Percentiles rank a stretch among this genome's conserved stretches.
Conservation (phyloP, 352 stramenopile genomes). For the Labyrinthula sp. region DNA sequence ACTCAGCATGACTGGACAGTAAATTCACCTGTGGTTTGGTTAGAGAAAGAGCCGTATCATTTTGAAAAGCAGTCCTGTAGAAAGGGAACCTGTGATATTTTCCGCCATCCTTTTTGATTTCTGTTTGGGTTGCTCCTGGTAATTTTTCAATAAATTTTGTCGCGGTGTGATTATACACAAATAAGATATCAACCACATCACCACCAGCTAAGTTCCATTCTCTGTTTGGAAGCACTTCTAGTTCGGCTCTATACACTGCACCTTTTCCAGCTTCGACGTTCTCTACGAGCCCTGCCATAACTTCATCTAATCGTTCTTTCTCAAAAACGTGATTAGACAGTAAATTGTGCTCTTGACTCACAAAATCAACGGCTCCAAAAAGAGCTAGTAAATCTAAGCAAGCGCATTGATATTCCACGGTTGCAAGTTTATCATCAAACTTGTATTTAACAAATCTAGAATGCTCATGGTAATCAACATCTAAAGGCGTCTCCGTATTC, state of each 20-base stretch:
- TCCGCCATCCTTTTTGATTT: conserved; percentile 13
- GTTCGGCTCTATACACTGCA: conserved; percentile 7
- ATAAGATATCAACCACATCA: conserved; percentile 11
- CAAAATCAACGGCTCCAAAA: no score
- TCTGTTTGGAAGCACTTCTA: conserved; percentile 16
- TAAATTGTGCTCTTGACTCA: conserved; percentile 19
- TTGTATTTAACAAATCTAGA: no score
- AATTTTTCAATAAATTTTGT: conserved; percentile 15
- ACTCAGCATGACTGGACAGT: conserved; percentile 12
- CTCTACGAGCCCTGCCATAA: conserved; percentile 16
- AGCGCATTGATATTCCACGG: no score
- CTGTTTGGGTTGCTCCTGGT: conserved; percentile 4
- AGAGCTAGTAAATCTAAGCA: no score
- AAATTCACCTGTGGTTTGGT: conserved; percentile 23
- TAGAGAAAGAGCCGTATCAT: conserved; percentile 15
- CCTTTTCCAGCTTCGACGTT: conserved; percentile 9
- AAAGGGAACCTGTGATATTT: conserved; percentile 12
- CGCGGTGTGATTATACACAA: conserved; percentile 16
- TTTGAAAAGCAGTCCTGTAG: conserved; percentile 26
- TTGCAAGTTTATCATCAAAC: no score
- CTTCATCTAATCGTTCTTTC: conserved; percentile 9
- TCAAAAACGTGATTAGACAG: conserved; percentile 19
- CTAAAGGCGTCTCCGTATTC: conserved; percentile 25
- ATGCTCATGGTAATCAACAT: no score
- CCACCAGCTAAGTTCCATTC: conserved; percentile 17